Conservation (phyloP, 1,139 yeast genomes). For the Scheffersomyces titani region DNA sequence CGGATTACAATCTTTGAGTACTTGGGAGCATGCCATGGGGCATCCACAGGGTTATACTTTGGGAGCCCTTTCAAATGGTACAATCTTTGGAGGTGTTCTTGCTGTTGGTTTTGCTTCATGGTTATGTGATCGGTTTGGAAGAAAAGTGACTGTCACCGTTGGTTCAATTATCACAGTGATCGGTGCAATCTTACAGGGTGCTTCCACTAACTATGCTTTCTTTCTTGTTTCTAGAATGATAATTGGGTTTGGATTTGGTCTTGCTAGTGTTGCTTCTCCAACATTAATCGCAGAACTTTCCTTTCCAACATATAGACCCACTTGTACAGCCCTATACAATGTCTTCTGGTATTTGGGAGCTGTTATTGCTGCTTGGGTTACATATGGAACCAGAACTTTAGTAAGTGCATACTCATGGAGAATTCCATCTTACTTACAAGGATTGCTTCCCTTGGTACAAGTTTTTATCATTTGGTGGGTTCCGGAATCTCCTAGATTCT, state of each 20-base stretch:
- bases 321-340: conserved; percentile 48
- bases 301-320: conserved; percentile 51
- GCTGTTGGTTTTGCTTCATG: conserved; percentile 29
- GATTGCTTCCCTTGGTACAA: conserved; percentile 30
- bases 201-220: conserved; percentile 34
- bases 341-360: conserved; percentile 49
- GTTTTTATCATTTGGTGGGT: conserved; percentile 31
- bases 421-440: conserved; percentile 50
- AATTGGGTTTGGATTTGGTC: conserved; percentile 43
- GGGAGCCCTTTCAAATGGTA: conserved; percentile 23
- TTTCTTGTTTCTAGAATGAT: conserved; percentile 40
- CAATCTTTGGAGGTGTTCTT: conserved; percentile 21
- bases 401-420: conserved; percentile 38
- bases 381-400: conserved; percentile 47
- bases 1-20: conserved; percentile 19
- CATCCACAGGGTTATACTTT: conserved; percentile 17
- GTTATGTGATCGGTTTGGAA: conserved; percentile 48
- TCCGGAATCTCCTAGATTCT: conserved; percentile 52
- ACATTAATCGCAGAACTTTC: conserved; percentile 42
- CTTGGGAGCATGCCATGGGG: conserved; percentile 19
- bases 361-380: conserved; percentile 54
- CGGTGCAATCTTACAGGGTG: conserved; percentile 40
- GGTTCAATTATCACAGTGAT: conserved; percentile 13
- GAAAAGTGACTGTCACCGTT: conserved; percentile 24
- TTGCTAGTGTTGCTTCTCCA: conserved; percentile 40